Evolutionary conservation across 163 green algal genomes (phyloP).

Genomic region (Coccomyxa subellipsoidea): DNA sequence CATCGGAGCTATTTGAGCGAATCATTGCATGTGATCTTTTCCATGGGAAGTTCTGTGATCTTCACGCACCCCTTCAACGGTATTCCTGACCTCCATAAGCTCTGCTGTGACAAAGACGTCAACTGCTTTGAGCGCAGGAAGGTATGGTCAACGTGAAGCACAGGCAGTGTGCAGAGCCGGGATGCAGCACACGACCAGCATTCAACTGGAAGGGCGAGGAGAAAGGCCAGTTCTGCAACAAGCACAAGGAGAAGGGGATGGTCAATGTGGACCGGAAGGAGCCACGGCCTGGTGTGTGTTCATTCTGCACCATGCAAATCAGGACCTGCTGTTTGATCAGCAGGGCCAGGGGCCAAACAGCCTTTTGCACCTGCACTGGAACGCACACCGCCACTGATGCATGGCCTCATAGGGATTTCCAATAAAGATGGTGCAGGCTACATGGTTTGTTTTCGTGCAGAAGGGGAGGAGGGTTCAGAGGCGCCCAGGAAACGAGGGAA

Average conservation of each 20-base stretch:
- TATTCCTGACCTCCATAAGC: too few relatives aligned
- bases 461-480: neutral
- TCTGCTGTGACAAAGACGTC: neutral
- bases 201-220: constrained; percentile 8
- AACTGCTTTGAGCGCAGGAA: neutral
- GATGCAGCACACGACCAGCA: constrained; percentile 2
- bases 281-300: neutral
- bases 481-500: neutral
- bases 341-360: too few relatives aligned
- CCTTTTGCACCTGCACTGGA: neutral
- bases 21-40: too few relatives aligned
- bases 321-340: too few relatives aligned
- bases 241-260: constrained; percentile 15
- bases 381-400: neutral
- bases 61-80: too few relatives aligned
- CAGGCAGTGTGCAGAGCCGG: neutral
- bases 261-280: constrained; percentile 9
- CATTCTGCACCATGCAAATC: too few relatives aligned
- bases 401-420: neutral
- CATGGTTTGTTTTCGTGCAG: neutral
- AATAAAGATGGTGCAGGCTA: neutral
- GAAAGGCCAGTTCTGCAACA: constrained; percentile 5
- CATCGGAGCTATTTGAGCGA: too few relatives aligned
- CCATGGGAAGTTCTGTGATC: too few relatives aligned
- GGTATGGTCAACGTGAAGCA: constrained; percentile 13